A percentile compares a stretch with the other conserved stretches of the same genome.
Evolutionary conservation across 495 filamentous ascomycete genomes (phyloP).

Genomic region (Trichoderma asperelloides): DNA sequence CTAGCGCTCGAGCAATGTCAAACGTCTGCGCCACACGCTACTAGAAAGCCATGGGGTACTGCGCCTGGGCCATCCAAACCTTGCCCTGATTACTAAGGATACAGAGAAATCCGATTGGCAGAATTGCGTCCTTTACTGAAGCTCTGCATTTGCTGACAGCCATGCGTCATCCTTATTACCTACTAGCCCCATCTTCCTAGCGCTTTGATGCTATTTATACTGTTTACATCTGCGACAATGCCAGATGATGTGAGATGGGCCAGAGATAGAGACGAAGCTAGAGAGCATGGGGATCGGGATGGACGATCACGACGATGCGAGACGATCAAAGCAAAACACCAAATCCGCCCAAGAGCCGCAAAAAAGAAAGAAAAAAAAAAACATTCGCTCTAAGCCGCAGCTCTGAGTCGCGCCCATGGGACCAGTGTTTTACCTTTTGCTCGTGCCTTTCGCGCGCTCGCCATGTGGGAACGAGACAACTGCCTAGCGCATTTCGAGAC

Average conservation of each 20-base stretch:
- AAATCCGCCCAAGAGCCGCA: too few relatives aligned
- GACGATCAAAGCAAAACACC: background rate
- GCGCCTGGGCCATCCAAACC: background rate
- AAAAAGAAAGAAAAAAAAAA: too few relatives aligned
- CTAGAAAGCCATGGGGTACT: background rate
- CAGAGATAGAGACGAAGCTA: background rate
- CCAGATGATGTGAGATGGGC: conserved; percentile 1
- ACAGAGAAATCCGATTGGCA: background rate
- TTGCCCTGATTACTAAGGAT: conserved; percentile 3
- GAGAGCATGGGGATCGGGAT: background rate
- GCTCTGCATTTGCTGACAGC: background rate
- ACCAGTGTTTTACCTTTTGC: too few relatives aligned
- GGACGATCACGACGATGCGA: background rate
- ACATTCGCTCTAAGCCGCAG: too few relatives aligned
- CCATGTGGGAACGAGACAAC: too few relatives aligned
- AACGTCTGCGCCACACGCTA: background rate
- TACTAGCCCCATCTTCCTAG: background rate
- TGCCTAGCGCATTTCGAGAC: too few relatives aligned
- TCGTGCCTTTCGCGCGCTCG: too few relatives aligned
- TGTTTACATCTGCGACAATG: background rate
- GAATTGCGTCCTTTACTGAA: background rate
- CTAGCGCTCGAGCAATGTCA: background rate
- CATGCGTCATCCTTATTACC: background rate
- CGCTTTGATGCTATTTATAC: background rate
- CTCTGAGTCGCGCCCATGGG: too few relatives aligned